These are phyloP conservation scores for Dendrobium officinale DNA, from an alignment of 106 monocot genomes.

Conservation along the genomic window DNA sequence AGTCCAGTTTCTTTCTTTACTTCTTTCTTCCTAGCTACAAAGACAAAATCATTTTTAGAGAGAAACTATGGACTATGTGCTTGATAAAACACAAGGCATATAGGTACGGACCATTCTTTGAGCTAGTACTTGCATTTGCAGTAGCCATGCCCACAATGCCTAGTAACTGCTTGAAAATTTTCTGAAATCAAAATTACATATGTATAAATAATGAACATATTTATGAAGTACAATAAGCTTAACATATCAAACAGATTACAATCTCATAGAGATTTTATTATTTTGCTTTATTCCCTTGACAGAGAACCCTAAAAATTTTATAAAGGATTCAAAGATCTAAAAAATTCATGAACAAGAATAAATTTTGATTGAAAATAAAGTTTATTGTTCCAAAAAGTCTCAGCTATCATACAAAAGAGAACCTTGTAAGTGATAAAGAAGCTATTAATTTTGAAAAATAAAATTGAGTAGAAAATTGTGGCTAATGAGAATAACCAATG, in stretches of 20 bases:
- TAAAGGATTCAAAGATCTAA: not conserved
- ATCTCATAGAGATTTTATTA: not conserved
- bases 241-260: not conserved
- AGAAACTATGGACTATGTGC: not conserved
- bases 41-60: not conserved
- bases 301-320: not conserved
- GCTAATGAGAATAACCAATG: too few species aligned
- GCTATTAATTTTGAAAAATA: not conserved
- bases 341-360: not conserved
- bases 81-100: not conserved
- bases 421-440: not conserved
- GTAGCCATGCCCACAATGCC: not conserved
- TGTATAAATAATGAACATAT: not conserved
- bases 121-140: not conserved
- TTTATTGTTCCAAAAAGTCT: not conserved
- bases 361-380: not conserved
- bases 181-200: not conserved
- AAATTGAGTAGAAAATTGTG: not conserved
- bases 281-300: not conserved
- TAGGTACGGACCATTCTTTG: conserved; percentile 2
- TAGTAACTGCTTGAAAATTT: not conserved
- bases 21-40: conserved; percentile 73
- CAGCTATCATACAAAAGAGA: not conserved
- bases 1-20: conserved; percentile 93
- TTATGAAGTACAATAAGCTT: not conserved